Conservation (phyloP, 345 rosid species). For the Salix viminalis region DNA sequence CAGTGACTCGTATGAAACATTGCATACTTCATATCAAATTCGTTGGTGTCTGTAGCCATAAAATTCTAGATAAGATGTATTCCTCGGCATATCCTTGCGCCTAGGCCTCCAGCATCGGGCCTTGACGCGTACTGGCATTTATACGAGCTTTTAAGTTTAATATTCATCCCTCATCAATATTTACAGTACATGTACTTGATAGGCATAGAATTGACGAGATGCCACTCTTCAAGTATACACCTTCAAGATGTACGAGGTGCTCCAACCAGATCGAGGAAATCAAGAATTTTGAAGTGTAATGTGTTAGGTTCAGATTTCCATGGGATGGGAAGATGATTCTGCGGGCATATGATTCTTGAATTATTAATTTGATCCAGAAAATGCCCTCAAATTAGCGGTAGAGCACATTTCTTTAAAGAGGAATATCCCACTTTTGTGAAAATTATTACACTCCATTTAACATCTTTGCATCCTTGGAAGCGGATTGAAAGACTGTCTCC, state of each 20-base stretch:
- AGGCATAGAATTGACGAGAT: conserved; percentile 17
- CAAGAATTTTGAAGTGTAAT: neutral
- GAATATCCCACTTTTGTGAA: conserved; percentile 12
- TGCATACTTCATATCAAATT: no score
- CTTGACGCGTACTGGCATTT: neutral
- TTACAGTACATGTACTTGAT: neutral
- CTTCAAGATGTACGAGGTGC: neutral
- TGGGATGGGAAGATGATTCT: conserved; percentile 15
- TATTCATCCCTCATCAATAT: neutral
- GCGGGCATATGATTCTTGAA: conserved; percentile 29
- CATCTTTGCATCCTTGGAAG: neutral
- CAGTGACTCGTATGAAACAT: no score
- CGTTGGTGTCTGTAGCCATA: no score
- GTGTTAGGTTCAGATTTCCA: conserved; percentile 20
- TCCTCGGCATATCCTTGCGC: no score
- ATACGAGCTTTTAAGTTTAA: neutral
- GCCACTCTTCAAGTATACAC: conserved; percentile 22
- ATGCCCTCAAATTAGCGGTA: neutral
- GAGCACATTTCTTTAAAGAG: neutral
- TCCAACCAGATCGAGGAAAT: neutral
- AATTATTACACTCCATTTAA: neutral
- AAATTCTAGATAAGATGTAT: no score
- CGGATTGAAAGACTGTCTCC: neutral
- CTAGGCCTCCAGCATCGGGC: no score
- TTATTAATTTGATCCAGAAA: neutral